These are phyloP conservation scores for Lunasporangiospora selenospora DNA, from an alignment of 192 early-diverging fungal genomes.

Conservation along the genomic window DNA sequence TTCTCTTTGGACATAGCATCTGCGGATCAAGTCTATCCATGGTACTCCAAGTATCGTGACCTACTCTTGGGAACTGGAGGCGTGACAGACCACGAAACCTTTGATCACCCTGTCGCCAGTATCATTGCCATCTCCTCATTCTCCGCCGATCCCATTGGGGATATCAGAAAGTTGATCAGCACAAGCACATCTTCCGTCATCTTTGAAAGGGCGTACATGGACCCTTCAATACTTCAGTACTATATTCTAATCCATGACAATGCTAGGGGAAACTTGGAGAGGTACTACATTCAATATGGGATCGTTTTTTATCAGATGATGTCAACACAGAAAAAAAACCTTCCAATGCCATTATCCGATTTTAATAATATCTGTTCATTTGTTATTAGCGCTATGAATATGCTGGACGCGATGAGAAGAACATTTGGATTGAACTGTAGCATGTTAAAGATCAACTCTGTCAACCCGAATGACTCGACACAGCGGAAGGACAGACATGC, in stretches of 20 bases:
- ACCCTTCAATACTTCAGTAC: slow-evolving; percentile 80
- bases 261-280: slow-evolving; percentile 55
- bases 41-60: slow-evolving; percentile 83
- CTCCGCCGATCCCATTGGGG: slow-evolving; percentile 77
- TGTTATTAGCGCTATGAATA: slow-evolving; percentile 57
- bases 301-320: not conserved
- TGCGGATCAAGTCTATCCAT: slow-evolving; percentile 73
- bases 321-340: not conserved
- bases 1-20: slow-evolving; percentile 30
- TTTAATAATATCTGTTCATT: too few species aligned
- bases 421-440: slow-evolving; percentile 68
- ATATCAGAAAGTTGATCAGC: slow-evolving; percentile 66
- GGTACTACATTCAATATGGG: slow-evolving; percentile 44
- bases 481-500: slow-evolving; percentile 28
- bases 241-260: slow-evolving; percentile 90
- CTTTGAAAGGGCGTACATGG: slow-evolving; percentile 75
- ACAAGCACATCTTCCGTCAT: slow-evolving; percentile 58
- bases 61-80: slow-evolving; percentile 66
- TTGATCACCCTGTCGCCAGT: slow-evolving; percentile 94
- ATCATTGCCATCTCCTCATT: slow-evolving; percentile 70
- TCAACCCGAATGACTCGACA: slow-evolving; percentile 10
- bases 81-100: slow-evolving; percentile 89
- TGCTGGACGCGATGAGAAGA: slow-evolving; percentile 69
- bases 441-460: slow-evolving; percentile 68
- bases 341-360: not conserved